Evolutionary conservation across 2,329 filamentous ascomycete genomes (phyloP).

Genomic region (Cordyceps javanica): DNA sequence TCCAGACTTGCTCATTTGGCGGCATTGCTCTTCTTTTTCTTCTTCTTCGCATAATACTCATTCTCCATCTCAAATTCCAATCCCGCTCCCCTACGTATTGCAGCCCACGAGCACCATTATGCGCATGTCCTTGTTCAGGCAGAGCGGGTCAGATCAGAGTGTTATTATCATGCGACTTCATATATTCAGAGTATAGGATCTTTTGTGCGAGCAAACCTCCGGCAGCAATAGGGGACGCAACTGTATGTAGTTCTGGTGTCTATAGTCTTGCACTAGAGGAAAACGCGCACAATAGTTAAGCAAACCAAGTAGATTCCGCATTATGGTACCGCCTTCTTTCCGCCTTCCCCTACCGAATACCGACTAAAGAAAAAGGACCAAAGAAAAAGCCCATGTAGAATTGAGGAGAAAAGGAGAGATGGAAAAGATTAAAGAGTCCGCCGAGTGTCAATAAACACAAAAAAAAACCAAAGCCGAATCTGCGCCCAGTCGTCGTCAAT

Average conservation of each 20-base stretch:
- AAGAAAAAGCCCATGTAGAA: neutral
- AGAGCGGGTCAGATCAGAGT: neutral
- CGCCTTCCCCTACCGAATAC: neutral
- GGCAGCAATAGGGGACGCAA: neutral
- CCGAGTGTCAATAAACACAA: neutral
- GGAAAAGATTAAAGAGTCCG: neutral
- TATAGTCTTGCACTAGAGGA: neutral
- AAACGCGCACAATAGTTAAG: neutral
- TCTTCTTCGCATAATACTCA: no score
- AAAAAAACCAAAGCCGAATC: neutral
- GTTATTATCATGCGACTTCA: neutral
- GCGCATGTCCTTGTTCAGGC: no score
- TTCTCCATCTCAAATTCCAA: no score
- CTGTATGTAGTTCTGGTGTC: no score
- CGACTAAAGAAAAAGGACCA: neutral
- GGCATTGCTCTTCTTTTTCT: no score
- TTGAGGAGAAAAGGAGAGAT: neutral
- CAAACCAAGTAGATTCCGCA: neutral
- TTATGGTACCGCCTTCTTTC: neutral
- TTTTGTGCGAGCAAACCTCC: neutral
- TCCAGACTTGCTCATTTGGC: no score
- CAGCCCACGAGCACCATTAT: no score
- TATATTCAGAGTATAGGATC: slow-evolving; percentile 6
- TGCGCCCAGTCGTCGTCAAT: neutral
- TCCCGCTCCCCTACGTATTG: no score